These are phyloP conservation scores for Westerdykella aurantiaca DNA, from an alignment of 2,329 filamentous ascomycete species.

Conservation along the genomic window DNA sequence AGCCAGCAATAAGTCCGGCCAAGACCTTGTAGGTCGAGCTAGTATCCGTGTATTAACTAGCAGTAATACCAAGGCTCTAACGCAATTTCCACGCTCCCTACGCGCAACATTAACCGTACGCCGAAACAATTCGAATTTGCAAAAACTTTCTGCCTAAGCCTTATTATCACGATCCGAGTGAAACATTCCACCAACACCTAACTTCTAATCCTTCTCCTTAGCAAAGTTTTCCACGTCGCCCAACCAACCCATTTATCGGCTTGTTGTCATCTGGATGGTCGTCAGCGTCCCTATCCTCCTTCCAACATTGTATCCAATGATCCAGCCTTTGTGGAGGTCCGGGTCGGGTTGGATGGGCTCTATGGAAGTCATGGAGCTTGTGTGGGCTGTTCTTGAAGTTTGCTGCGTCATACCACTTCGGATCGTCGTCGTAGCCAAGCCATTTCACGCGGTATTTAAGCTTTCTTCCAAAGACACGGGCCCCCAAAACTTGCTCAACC, in stretches of 20 bases:
- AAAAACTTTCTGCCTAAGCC: neutral
- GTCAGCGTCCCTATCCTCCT: slow-evolving; percentile 10
- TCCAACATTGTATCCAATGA: slow-evolving; percentile 8
- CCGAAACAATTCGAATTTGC: too few relatives aligned
- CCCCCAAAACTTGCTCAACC: slow-evolving; percentile 5
- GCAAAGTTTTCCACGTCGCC: too few relatives aligned
- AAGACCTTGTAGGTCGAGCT: too few relatives aligned
- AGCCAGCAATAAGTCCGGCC: too few relatives aligned
- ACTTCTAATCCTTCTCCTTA: too few relatives aligned
- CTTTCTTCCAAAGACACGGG: slow-evolving; percentile 4
- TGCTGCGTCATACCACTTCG: slow-evolving; percentile 7
- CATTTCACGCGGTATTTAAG: slow-evolving; percentile 6
- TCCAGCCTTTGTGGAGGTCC: slow-evolving; percentile 9
- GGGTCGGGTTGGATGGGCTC: slow-evolving; percentile 4
- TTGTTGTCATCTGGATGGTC: slow-evolving; percentile 8
- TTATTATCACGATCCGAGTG: neutral
- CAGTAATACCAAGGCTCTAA: too few relatives aligned
- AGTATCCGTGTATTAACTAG: too few relatives aligned
- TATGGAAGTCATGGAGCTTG: slow-evolving; percentile 9
- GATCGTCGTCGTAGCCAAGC: slow-evolving; percentile 6
- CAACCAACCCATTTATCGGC: neutral
- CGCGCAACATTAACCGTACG: too few relatives aligned
- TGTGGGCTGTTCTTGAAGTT: slow-evolving; percentile 9
- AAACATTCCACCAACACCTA: too few relatives aligned
- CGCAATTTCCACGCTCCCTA: too few relatives aligned